Conservation (phyloP, 306 rosid genomes). For the Cucurbita pepo region DNA sequence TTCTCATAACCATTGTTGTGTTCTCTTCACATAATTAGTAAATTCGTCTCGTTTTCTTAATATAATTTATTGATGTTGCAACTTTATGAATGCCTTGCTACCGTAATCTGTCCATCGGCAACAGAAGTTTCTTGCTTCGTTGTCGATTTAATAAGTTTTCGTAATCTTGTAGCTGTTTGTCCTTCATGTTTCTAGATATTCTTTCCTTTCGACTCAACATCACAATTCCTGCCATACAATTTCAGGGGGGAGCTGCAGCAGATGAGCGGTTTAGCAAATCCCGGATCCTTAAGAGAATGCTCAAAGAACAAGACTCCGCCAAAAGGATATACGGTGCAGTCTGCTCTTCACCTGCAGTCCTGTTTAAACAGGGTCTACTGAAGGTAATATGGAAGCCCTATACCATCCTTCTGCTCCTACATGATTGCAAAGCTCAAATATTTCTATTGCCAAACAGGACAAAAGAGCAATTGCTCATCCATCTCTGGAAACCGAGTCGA, state of each 20-base stretch:
- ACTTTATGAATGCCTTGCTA: not conserved
- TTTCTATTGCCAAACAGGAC: slow-evolving; percentile 28
- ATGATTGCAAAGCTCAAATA: not conserved
- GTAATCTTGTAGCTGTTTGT: not conserved
- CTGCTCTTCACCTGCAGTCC: slow-evolving; percentile 51
- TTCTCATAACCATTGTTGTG: not conserved
- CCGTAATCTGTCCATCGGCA: not conserved
- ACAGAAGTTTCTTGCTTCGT: not conserved
- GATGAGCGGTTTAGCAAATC: slow-evolving; percentile 54
- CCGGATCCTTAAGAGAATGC: slow-evolving; percentile 57
- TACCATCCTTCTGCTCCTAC: slow-evolving; percentile 9
- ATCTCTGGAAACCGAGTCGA: slow-evolving; percentile 18
- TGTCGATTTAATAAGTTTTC: not conserved
- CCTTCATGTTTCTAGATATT: not conserved
- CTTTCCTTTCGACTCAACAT: not conserved
- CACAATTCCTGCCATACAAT: slow-evolving; percentile 1
- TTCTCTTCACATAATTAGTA: not conserved
- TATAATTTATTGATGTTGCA: not conserved
- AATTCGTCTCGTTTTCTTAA: not conserved
- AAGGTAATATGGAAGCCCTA: slow-evolving; percentile 33
- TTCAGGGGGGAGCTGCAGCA: slow-evolving; percentile 64
- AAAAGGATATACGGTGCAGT: slow-evolving; percentile 65
- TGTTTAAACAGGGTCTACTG: slow-evolving; percentile 64
- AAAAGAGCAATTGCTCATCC: slow-evolving; percentile 52
- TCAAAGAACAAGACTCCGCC: slow-evolving; percentile 56